A percentile compares a stretch with the other conserved stretches of the same genome.
These are phyloP conservation scores for Penicillium sp. DNA, from an alignment of 2,329 filamentous ascomycete genomes.

Conservation along the genomic window DNA sequence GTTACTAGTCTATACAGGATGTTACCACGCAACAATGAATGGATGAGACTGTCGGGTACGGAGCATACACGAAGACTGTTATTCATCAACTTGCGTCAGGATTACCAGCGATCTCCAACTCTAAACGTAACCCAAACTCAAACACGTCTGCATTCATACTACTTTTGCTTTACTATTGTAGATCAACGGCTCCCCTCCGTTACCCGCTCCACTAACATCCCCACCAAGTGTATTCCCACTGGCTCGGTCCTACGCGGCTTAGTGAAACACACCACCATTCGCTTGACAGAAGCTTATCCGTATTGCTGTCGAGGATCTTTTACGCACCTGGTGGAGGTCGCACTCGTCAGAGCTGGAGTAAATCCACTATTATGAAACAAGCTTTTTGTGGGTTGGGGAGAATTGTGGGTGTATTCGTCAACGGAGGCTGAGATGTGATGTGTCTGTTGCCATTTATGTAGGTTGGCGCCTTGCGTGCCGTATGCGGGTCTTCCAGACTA, in stretches of 20 bases:
- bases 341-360: neutral
- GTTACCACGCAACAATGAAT: neutral
- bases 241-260: neutral
- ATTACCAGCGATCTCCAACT: neutral
- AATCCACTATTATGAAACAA: neutral
- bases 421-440: neutral
- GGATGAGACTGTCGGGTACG: too few relatives aligned
- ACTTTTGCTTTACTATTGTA: neutral
- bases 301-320: neutral
- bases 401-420: neutral
- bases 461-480: neutral
- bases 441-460: neutral
- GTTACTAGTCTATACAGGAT: neutral
- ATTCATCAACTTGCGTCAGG: neutral
- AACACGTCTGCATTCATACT: neutral
- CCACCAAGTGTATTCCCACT: neutral
- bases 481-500: neutral
- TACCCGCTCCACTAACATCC: neutral
- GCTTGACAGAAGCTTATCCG: neutral
- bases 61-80: neutral
- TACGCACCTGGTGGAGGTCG: neutral
- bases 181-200: neutral
- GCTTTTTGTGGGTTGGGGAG: neutral
- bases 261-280: neutral
- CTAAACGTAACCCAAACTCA: neutral